A percentile compares a stretch with the other conserved stretches of the same genome.
These are phyloP conservation scores for Sordariomycetes sp. DNA, from an alignment of 2,329 filamentous ascomycete genomes.

Conservation along the genomic window DNA sequence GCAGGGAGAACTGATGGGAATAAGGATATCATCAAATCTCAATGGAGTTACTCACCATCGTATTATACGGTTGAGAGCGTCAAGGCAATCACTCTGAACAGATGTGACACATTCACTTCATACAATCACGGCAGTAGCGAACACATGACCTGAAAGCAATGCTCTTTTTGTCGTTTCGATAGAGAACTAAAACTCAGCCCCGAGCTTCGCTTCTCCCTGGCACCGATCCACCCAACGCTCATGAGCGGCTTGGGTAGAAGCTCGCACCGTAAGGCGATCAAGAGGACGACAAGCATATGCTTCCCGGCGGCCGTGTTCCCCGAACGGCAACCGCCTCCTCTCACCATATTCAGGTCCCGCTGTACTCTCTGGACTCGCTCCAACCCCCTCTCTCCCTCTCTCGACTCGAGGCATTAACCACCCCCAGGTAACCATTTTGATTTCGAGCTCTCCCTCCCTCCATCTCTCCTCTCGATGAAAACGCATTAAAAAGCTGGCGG, in stretches of 20 bases:
- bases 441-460: background rate
- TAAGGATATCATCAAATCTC: too few relatives aligned
- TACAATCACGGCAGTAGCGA: background rate
- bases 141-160: background rate
- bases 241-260: background rate
- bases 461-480: background rate
- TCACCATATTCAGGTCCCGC: background rate
- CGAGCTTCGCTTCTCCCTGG: background rate
- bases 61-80: too few relatives aligned
- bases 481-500: conserved; percentile 3
- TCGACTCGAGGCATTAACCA: background rate
- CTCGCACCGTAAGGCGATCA: background rate
- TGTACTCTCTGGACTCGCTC: background rate
- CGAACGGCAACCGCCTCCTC: background rate
- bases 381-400: background rate
- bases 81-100: too few relatives aligned
- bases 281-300: background rate
- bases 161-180: background rate
- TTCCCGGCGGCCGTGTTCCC: background rate
- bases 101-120: background rate
- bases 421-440: background rate
- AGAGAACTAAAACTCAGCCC: background rate
- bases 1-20: too few relatives aligned
- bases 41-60: too few relatives aligned
- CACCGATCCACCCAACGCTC: background rate